phyloP scores from a whole-genome alignment of 306 rosid species.

The Trifolium repens region DNA sequence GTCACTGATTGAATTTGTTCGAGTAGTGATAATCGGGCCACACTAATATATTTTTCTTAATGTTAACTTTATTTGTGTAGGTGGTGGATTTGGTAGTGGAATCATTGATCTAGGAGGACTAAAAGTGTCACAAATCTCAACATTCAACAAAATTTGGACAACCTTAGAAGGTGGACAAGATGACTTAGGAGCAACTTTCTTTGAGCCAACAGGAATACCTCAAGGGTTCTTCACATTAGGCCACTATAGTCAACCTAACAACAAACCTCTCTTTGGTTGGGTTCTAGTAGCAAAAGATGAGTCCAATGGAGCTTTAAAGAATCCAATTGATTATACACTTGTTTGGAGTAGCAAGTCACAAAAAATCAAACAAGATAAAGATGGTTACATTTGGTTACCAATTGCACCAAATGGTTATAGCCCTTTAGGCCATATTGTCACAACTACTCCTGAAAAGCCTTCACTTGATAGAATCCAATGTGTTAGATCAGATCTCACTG shows the following conservation, averaged over 20 bases:
- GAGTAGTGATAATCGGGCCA: not conserved
- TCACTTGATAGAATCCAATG: conserved; percentile 45
- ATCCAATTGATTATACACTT: conserved; percentile 43
- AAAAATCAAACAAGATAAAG: conserved; percentile 40
- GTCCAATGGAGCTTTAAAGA: conserved; percentile 26
- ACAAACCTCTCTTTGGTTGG: conserved; percentile 38
- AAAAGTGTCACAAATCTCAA: conserved; percentile 42
- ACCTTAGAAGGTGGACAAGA: conserved; percentile 48
- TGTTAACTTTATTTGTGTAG: conserved; percentile 11
- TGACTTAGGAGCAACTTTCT: conserved; percentile 43
- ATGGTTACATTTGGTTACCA: conserved; percentile 48
- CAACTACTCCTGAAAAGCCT: conserved; percentile 41
- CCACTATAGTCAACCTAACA: conserved; percentile 42
- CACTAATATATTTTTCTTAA: not conserved
- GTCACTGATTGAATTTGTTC: not conserved
- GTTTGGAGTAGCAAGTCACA: conserved; percentile 43
- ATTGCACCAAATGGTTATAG: conserved; percentile 44
- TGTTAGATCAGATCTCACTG: conserved; percentile 45
- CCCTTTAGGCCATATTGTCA: conserved; percentile 45
- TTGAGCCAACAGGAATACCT: conserved; percentile 44
- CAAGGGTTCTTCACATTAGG: conserved; percentile 49
- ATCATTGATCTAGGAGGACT: conserved; percentile 35
- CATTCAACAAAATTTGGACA: conserved; percentile 49
- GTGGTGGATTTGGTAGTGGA: conserved; percentile 49
- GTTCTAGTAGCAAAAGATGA: conserved; percentile 48